phyloP scores from a whole-genome alignment of 139 green algal genomes.

The Coelastrella sp. region DNA sequence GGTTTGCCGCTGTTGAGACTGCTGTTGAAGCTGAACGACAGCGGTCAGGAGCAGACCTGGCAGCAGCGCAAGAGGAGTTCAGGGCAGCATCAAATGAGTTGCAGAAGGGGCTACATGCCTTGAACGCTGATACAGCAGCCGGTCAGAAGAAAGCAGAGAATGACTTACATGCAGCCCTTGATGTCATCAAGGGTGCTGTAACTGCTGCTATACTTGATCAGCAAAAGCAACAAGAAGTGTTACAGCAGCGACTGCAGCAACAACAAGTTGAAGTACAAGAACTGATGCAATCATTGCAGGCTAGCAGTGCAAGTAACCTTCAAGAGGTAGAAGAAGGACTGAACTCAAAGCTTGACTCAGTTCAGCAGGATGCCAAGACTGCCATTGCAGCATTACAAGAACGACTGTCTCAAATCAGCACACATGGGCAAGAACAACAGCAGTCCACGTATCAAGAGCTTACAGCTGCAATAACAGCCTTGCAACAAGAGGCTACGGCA shows the following conservation, averaged over 20 bases:
- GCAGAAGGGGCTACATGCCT: background rate
- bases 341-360: too few relatives aligned
- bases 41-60: background rate
- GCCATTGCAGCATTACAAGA: too few relatives aligned
- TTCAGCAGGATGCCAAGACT: too few relatives aligned
- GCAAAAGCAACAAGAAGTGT: background rate
- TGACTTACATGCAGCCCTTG: background rate
- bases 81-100: background rate
- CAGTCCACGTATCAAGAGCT: too few relatives aligned
- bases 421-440: too few relatives aligned
- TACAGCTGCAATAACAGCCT: background rate
- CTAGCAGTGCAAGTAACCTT: too few relatives aligned
- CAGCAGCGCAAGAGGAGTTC: background rate
- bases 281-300: too few relatives aligned
- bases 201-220: background rate
- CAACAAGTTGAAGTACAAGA: too few relatives aligned
- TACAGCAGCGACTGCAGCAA: conserved; percentile 17
- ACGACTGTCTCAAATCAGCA: too few relatives aligned
- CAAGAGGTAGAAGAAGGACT: too few relatives aligned
- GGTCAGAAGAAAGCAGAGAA: background rate
- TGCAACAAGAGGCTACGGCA: background rate
- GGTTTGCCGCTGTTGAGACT: background rate
- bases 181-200: background rate
- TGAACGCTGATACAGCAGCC: background rate
- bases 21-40: background rate